phyloP scores from a whole-genome alignment of 768 basidiomycete genomes.

The Russula compacta region DNA sequence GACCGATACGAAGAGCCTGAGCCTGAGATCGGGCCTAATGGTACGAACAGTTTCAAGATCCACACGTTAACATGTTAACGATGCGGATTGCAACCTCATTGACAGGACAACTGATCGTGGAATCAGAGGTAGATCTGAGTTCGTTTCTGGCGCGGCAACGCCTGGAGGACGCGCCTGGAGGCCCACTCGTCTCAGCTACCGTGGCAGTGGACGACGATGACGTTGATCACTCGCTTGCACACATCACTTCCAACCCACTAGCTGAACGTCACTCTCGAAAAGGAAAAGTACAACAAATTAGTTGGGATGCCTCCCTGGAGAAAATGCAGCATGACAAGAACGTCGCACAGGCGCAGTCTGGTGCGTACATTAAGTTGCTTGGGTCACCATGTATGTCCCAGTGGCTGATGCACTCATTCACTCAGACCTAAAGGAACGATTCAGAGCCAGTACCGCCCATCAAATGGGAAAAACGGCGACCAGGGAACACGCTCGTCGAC shows the following conservation, averaged over 20 bases:
- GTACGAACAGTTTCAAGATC: slow-evolving; percentile 30
- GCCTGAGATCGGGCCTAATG: slow-evolving; percentile 62
- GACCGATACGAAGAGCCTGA: slow-evolving; percentile 69
- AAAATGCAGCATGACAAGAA: slow-evolving; percentile 60
- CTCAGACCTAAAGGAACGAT: slow-evolving; percentile 27
- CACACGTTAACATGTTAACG: neutral
- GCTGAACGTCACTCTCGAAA: slow-evolving; percentile 36
- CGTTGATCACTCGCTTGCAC: slow-evolving; percentile 49
- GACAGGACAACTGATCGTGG: slow-evolving; percentile 53
- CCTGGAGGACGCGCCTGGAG: slow-evolving; percentile 30
- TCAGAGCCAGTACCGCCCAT: slow-evolving; percentile 23
- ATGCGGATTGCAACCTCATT: neutral
- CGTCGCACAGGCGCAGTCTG: slow-evolving; percentile 66
- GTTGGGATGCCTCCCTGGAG: slow-evolving; percentile 62
- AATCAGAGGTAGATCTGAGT: slow-evolving; percentile 68
- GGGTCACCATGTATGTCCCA: neutral
- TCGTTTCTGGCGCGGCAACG: slow-evolving; percentile 57
- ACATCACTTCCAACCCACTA: slow-evolving; percentile 33
- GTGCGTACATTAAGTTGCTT: slow-evolving; percentile 30
- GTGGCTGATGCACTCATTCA: neutral
- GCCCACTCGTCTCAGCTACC: slow-evolving; percentile 11
- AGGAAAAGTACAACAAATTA: slow-evolving; percentile 52
- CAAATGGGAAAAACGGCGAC: slow-evolving; percentile 20
- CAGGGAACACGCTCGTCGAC: slow-evolving; percentile 11
- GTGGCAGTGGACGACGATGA: slow-evolving; percentile 38